Conservation (phyloP, 1,284 basidiomycete species). For the Ceratobasidium sp. region DNA sequence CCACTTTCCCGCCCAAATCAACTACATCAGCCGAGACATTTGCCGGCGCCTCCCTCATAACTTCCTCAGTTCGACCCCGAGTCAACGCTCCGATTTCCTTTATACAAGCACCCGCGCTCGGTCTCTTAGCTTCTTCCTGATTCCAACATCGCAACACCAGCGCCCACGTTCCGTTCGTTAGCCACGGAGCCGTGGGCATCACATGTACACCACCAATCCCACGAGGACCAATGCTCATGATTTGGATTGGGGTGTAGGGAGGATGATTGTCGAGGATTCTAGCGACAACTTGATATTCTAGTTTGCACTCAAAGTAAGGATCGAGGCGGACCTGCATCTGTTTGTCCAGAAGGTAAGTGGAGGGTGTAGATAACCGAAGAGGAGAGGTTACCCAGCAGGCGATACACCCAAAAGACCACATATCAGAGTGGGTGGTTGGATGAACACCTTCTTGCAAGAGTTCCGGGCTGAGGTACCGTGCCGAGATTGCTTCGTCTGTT, state of each 20-base stretch:
- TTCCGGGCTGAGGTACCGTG: slow-evolving; percentile 28
- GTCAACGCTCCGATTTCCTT: not conserved
- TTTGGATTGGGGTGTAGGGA: not conserved
- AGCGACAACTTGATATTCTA: not conserved
- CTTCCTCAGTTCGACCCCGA: not conserved
- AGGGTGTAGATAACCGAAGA: not conserved
- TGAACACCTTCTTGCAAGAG: not conserved
- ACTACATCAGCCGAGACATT: not conserved
- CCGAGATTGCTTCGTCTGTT: slow-evolving; percentile 16
- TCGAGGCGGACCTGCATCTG: slow-evolving; percentile 21
- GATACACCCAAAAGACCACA: slow-evolving; percentile 35
- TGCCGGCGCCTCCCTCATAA: not conserved
- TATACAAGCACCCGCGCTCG: not conserved
- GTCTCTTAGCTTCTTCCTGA: not conserved
- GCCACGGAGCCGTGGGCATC: slow-evolving; percentile 20
- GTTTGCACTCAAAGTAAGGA: not conserved
- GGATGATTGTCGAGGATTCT: not conserved
- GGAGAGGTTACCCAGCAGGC: slow-evolving; percentile 14
- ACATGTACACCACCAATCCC: not conserved
- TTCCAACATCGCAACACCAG: slow-evolving; percentile 16
- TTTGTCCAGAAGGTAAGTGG: too few species aligned
- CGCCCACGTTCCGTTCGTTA: slow-evolving; percentile 6
- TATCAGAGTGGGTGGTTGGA: slow-evolving; percentile 13
- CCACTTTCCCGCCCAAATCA: slow-evolving; percentile 4
- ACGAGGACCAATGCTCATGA: not conserved